Conservation (phyloP, 2,329 filamentous ascomycete species). For the Ophiocordyceps camponoti-rufipedis region DNA sequence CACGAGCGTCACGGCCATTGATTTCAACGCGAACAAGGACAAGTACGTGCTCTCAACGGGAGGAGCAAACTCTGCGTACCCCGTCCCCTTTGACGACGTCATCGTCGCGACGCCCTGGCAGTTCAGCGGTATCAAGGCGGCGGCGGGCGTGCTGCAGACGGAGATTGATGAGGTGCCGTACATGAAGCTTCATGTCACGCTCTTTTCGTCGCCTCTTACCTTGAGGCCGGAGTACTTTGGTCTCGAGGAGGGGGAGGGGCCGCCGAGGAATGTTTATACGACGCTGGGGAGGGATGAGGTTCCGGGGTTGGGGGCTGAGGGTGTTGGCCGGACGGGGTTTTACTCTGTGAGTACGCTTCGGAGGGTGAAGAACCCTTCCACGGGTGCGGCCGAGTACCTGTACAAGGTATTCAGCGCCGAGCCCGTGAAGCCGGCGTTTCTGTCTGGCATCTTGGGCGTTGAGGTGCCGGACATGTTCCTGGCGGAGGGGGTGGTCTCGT, state of each 20-base stretch:
- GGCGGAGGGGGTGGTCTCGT: slow-evolving; percentile 39
- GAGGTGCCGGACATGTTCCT: slow-evolving; percentile 23
- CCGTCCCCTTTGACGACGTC: slow-evolving; percentile 54
- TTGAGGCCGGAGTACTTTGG: slow-evolving; percentile 60
- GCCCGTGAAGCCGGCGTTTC: slow-evolving; percentile 30
- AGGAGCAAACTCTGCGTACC: slow-evolving; percentile 12
- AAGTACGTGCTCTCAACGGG: slow-evolving; percentile 29
- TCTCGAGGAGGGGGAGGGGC: slow-evolving; percentile 32
- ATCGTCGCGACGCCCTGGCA: slow-evolving; percentile 74
- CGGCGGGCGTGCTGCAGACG: slow-evolving; percentile 47
- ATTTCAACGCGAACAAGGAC: slow-evolving; percentile 18
- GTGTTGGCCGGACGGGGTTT: slow-evolving; percentile 59
- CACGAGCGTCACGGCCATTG: slow-evolving; percentile 45
- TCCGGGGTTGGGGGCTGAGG: slow-evolving; percentile 28
- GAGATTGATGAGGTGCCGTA: slow-evolving; percentile 69
- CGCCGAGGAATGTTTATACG: slow-evolving; percentile 65
- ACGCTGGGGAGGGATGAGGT: slow-evolving; percentile 49
- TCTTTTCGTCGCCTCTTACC: slow-evolving; percentile 63
- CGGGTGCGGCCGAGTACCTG: slow-evolving; percentile 32
- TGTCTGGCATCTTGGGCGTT: slow-evolving; percentile 32
- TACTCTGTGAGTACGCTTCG: slow-evolving; percentile 69
- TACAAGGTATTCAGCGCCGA: slow-evolving; percentile 49
- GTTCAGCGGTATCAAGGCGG: slow-evolving; percentile 49
- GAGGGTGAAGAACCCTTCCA: slow-evolving; percentile 40
- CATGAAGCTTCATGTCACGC: slow-evolving; percentile 69